Conservation (phyloP, 345 rosid genomes). For the Aquilaria sinensis region DNA sequence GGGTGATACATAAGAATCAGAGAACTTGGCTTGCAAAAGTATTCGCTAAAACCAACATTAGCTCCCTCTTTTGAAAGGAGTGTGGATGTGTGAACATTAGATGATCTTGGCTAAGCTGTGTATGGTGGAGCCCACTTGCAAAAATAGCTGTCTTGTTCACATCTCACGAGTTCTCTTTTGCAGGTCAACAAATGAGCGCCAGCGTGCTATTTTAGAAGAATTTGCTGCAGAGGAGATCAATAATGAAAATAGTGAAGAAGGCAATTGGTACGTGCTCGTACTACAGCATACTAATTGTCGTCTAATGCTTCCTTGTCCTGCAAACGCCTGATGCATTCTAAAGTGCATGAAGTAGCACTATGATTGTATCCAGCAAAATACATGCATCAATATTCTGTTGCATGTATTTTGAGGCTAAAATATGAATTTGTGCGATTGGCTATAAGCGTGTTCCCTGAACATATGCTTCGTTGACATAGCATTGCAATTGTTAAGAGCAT, state of each 20-base stretch:
- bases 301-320: constrained; percentile 4
- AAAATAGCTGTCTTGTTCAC: background rate
- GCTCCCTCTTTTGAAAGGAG: background rate
- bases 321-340: constrained; percentile 4
- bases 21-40: too few species aligned
- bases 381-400: too few species aligned
- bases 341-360: background rate
- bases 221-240: constrained; percentile 76
- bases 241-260: constrained; percentile 37
- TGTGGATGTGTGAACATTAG: background rate
- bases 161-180: background rate
- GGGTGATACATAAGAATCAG: too few species aligned
- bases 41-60: background rate
- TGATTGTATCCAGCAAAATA: background rate
- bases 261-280: constrained; percentile 51
- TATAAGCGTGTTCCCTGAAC: too few species aligned
- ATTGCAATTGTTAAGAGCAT: too few species aligned
- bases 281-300: constrained; percentile 9
- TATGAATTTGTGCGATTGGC: too few species aligned
- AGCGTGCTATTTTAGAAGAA: constrained; percentile 79
- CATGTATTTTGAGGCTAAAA: too few species aligned
- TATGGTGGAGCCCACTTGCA: background rate
- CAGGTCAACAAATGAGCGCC: constrained; percentile 66
- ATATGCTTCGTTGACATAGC: too few species aligned
- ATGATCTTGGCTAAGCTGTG: background rate